Base-by-base conservation (phyloP, 805 yeast species). In the Candida wancherniae region DNA sequence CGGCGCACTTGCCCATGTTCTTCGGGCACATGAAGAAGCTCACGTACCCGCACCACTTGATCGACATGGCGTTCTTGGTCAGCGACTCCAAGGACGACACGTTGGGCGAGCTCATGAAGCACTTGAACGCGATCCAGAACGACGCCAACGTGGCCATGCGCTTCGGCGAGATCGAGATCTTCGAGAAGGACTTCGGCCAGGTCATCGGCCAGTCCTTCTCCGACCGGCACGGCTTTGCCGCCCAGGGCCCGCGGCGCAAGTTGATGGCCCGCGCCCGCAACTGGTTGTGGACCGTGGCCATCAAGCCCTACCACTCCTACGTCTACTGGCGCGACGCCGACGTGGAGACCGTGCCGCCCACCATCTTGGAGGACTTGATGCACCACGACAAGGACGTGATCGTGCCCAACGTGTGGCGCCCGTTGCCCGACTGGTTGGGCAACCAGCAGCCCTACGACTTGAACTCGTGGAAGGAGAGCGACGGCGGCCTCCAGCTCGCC, bases 321-420 rank as follows among this genome's bases (percentile, higher is more conserved):
- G 96, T 90, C 6, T 87, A 88, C 57, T 90, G 97, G 97, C 70
- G 97, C 58, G 97, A 90, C 63, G 95, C 92, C 9, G 97, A 90
- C 58, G 95, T 90, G n/a, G 95, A 88, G 55, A 79, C 88, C 0
- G 77, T 82, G 18, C 94, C 96, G 4, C 70, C 79, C 1, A 80
- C 95, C 1, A 76, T 88, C 39, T 58, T 88, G 40, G 95, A 88
- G 58, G 97, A 88, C 58, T 65, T 88, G 47, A 90, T 90, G 97
- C 83, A 76, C 48, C 95, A 86, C 57, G 77, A 82, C 54, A 76
- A 74, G 52, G 97, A 90, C 55, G 92, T 90, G 17, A 85, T 90
- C 30, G 97, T 90, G 11, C 97, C 97, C 11, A 90, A 85, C 51
- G 88, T 85, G 30, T 85, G 95, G 95, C 69, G 94, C 57, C 94